A percentile compares a stretch with the other conserved stretches of the same genome.
Conservation (phyloP, 2,329 filamentous ascomycete species). For the Pseudocercospora ulei region DNA sequence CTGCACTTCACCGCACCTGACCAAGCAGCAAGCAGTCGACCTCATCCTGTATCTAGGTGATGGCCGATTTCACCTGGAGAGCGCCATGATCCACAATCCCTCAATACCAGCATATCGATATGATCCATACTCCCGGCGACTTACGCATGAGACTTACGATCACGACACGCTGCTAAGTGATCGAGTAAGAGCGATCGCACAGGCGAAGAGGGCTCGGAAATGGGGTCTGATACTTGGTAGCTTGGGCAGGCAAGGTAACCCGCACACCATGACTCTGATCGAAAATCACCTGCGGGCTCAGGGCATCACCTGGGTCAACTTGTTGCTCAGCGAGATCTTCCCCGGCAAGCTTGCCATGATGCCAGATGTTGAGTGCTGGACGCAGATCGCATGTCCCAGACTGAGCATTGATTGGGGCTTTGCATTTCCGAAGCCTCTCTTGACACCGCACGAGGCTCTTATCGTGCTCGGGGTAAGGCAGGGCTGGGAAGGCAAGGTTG, state of each 20-base stretch:
- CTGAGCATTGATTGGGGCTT: conserved; percentile 99
- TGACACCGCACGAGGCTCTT: conserved; percentile 92
- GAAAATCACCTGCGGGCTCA: conserved; percentile 62
- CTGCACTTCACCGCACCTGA: conserved; percentile 80
- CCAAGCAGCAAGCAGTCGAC: conserved; percentile 51
- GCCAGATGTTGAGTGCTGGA: conserved; percentile 90
- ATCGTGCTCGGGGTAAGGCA: conserved; percentile 73
- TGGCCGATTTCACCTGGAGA: conserved; percentile 90
- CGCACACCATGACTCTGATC: conserved; percentile 79
- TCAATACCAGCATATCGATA: conserved; percentile 84
- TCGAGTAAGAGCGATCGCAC: conserved; percentile 63
- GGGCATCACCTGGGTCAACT: conserved; percentile 71
- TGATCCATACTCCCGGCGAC: conserved; percentile 84
- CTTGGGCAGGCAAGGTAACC: conserved; percentile 87
- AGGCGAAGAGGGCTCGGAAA: conserved; percentile 67
- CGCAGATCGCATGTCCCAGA: conserved; percentile 93
- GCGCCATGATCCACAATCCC: conserved; percentile 98
- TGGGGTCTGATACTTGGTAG: conserved; percentile 95
- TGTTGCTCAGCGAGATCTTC: conserved; percentile 90
- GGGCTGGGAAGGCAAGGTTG: conserved; percentile 47
- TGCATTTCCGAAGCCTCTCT: conserved; percentile 74
- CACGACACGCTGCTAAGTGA: conserved; percentile 83
- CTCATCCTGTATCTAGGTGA: conserved; percentile 83
- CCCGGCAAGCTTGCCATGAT: conserved; percentile 91
- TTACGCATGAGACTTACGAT: conserved; percentile 84